These are phyloP conservation scores for Pichia sp. DNA, from an alignment of 1,139 yeast species.

Conservation along the genomic window DNA sequence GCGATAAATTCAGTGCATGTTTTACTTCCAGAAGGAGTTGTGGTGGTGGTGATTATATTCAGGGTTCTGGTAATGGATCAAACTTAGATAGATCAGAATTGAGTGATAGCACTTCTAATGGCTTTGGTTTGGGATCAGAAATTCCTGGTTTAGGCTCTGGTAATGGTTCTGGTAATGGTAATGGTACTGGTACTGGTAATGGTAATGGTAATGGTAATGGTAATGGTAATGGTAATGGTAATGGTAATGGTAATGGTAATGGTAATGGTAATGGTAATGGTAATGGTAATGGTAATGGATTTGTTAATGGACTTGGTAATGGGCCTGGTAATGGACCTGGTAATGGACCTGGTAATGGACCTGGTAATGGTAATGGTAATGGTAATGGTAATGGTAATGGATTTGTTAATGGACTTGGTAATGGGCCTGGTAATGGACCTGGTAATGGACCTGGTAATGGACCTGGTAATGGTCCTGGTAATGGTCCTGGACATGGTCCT, in stretches of 20 bases:
- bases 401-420: not conserved
- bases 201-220: not conserved
- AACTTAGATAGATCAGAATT: too few species aligned
- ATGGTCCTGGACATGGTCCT: not conserved
- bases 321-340: not conserved
- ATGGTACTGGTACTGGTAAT: not conserved
- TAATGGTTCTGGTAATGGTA: conserved; percentile 7
- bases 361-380: too few species aligned
- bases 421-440: too few species aligned
- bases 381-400: conserved; percentile 10
- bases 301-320: not conserved
- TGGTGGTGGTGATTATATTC: not conserved
- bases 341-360: not conserved
- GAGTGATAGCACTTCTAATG: not conserved
- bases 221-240: not conserved
- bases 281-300: not conserved
- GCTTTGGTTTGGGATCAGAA: not conserved
- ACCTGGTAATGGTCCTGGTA: not conserved
- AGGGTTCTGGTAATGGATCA: not conserved
- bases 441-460: too few species aligned
- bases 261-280: not conserved
- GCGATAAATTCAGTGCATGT: not conserved
- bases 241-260: not conserved
- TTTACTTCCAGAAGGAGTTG: not conserved
- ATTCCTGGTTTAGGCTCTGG: conserved; percentile 5